Evolutionary conservation across 495 filamentous ascomycete genomes (phyloP).

Genomic region (Talaromyces thailandensis): DNA sequence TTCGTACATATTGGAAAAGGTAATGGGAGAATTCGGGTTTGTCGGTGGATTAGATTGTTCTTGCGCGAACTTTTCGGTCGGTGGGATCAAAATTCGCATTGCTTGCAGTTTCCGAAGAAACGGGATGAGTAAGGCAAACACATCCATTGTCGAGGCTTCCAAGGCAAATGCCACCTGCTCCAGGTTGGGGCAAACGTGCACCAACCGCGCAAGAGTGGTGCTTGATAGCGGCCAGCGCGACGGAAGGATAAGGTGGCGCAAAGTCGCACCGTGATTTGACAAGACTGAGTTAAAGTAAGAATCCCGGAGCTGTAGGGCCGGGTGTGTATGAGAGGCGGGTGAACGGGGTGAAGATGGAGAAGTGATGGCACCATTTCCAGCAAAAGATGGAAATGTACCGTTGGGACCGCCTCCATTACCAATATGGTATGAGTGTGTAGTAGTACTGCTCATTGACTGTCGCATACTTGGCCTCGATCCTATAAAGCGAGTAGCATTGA

Average conservation of each 20-base stretch:
- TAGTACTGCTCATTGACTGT: conserved; percentile 5
- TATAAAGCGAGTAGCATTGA: conserved; percentile 20
- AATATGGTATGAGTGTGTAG: conserved; percentile 18
- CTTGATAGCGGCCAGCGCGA: conserved; percentile 45
- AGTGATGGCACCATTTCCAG: not conserved
- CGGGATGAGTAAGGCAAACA: conserved; percentile 33
- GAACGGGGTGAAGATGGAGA: conserved; percentile 12
- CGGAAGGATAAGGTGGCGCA: conserved; percentile 49
- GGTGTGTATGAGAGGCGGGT: conserved; percentile 17
- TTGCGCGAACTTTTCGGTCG: conserved; percentile 3
- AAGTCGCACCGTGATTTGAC: conserved; percentile 37
- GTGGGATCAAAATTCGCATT: conserved; percentile 34
- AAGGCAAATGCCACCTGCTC: conserved; percentile 48
- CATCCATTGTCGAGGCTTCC: conserved; percentile 33
- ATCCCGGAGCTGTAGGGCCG: conserved; percentile 27
- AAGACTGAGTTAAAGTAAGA: conserved; percentile 35
- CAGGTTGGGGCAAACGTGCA: conserved; percentile 46
- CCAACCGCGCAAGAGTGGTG: conserved; percentile 38
- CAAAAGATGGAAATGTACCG: conserved; percentile 2
- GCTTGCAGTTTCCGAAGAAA: conserved; percentile 39
- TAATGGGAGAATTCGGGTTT: not conserved
- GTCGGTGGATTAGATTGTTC: not conserved
- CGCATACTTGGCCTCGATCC: not conserved
- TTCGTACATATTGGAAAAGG: not conserved
- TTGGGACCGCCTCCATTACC: conserved; percentile 11